These are phyloP conservation scores for Porodaedalea pini DNA, from an alignment of 1,284 basidiomycete species.

Conservation along the genomic window DNA sequence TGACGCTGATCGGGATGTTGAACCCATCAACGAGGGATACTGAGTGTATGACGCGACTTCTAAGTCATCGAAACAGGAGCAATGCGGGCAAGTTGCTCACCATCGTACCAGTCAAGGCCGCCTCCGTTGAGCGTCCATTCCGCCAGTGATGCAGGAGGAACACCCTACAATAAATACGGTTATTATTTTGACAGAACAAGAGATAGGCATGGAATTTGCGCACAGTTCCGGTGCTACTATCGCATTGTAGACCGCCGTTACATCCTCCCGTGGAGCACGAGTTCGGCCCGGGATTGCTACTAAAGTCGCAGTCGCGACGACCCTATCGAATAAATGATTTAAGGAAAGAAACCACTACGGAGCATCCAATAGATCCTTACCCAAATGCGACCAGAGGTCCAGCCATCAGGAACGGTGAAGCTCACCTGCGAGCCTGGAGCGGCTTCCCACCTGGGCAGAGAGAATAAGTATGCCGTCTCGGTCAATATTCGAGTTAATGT, in stretches of 20 bases:
- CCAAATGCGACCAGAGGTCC: conserved; percentile 32
- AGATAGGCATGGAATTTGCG: not conserved
- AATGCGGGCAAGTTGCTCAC: conserved; percentile 27
- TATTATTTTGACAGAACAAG: not conserved
- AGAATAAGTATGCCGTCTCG: not conserved
- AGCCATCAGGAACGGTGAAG: conserved; percentile 30
- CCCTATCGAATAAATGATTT: conserved; percentile 30
- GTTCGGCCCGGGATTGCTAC: conserved; percentile 37
- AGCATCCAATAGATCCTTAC: not conserved
- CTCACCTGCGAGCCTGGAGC: conserved; percentile 19
- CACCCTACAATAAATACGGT: conserved; percentile 35
- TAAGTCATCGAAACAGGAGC: conserved; percentile 28
- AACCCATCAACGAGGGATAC: conserved; percentile 55
- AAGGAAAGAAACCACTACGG: too few species aligned
- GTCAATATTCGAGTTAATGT: not conserved
- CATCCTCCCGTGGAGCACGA: conserved; percentile 44
- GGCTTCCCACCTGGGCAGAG: conserved; percentile 25
- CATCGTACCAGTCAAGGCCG: conserved; percentile 45
- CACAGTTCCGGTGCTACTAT: conserved; percentile 23
- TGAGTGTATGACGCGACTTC: conserved; percentile 18
- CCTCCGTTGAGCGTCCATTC: conserved; percentile 50
- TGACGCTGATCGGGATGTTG: conserved; percentile 56
- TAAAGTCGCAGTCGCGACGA: conserved; percentile 47
- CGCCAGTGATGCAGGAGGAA: conserved; percentile 57
- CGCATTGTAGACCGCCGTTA: conserved; percentile 45